Evolutionary conservation across 768 basidiomycete genomes (phyloP).

Genomic region (Tricholoma furcatifolium): DNA sequence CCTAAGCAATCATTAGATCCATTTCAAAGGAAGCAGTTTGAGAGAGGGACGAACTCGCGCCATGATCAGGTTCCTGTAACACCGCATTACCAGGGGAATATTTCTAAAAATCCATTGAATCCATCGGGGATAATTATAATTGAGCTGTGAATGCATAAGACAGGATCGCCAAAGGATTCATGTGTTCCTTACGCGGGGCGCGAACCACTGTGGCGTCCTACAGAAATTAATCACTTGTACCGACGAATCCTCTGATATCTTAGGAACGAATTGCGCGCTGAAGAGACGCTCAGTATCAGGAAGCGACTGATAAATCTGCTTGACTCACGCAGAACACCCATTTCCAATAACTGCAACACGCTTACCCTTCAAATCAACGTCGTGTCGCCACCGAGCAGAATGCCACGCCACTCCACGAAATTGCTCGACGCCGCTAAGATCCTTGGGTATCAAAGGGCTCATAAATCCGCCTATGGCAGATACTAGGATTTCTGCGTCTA

Average conservation of each 20-base stretch:
- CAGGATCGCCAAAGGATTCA: background rate
- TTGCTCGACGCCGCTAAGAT: constrained; percentile 38
- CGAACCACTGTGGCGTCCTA: constrained; percentile 59
- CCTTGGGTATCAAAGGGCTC: constrained; percentile 42
- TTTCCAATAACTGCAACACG: constrained; percentile 63
- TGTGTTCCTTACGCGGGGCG: constrained; percentile 43
- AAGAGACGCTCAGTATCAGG: background rate
- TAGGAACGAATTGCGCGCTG: constrained; percentile 61
- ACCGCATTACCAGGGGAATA: constrained; percentile 48
- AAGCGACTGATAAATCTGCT: background rate
- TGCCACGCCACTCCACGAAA: constrained; percentile 56
- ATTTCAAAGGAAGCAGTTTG: background rate
- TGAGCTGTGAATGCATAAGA: constrained; percentile 24
- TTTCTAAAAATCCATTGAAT: constrained; percentile 54
- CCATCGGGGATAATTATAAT: constrained; percentile 41
- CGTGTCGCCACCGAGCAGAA: constrained; percentile 54
- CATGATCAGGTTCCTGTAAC: constrained; percentile 49
- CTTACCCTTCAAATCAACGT: constrained; percentile 49
- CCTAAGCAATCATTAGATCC: constrained; percentile 21
- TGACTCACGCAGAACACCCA: constrained; percentile 54
- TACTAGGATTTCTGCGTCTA: constrained; percentile 45
- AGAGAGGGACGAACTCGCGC: constrained; percentile 33
- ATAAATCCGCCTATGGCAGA: constrained; percentile 53
- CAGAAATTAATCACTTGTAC: constrained; percentile 57
- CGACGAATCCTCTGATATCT: constrained; percentile 47